These are phyloP conservation scores for Phytophthora pluvialis DNA, from an alignment of 352 stramenopile genomes.

Conservation along the genomic window DNA sequence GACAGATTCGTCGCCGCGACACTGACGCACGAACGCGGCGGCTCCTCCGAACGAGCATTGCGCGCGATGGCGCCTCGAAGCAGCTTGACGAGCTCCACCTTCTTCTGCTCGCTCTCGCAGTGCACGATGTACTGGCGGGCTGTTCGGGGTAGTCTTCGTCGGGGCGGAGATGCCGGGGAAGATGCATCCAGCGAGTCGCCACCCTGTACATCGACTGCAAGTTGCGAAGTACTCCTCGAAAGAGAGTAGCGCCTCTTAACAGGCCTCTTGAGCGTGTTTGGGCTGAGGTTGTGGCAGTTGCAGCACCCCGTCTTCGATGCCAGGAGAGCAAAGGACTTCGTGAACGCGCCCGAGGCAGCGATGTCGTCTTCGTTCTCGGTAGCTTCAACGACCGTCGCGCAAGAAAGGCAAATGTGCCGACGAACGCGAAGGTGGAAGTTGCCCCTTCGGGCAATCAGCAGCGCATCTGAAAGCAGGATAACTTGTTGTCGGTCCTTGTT, in stretches of 20 bases:
- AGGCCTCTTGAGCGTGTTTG: slow-evolving; percentile 47
- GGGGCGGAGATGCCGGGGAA: slow-evolving; percentile 14
- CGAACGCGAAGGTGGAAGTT: slow-evolving; percentile 59
- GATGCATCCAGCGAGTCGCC: not conserved
- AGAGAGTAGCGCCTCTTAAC: slow-evolving; percentile 36
- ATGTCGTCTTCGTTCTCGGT: slow-evolving; percentile 9
- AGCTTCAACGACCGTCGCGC: slow-evolving; percentile 46
- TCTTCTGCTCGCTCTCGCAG: slow-evolving; percentile 47
- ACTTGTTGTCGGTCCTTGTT: slow-evolving; percentile 48
- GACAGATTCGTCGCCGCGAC: slow-evolving; percentile 21
- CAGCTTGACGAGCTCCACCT: slow-evolving; percentile 42
- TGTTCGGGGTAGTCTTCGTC: slow-evolving; percentile 36
- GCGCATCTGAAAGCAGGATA: slow-evolving; percentile 68
- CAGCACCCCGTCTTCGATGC: slow-evolving; percentile 61
- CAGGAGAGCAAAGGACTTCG: slow-evolving; percentile 45
- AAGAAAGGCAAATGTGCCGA: slow-evolving; percentile 69
- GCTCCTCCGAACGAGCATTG: slow-evolving; percentile 22
- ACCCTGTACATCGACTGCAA: slow-evolving; percentile 10
- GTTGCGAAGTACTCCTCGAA: slow-evolving; percentile 27
- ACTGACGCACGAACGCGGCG: slow-evolving; percentile 11
- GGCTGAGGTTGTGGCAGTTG: slow-evolving; percentile 61
- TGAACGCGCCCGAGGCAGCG: not conserved
- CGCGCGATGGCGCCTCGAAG: slow-evolving; percentile 43
- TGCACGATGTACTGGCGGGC: slow-evolving; percentile 54
- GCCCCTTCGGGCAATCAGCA: slow-evolving; percentile 64